Percentiles rank a stretch among this genome's conserved stretches.
Conservation (phyloP, 202 grass and related monocot genomes). For the Saccharum hybrid region DNA sequence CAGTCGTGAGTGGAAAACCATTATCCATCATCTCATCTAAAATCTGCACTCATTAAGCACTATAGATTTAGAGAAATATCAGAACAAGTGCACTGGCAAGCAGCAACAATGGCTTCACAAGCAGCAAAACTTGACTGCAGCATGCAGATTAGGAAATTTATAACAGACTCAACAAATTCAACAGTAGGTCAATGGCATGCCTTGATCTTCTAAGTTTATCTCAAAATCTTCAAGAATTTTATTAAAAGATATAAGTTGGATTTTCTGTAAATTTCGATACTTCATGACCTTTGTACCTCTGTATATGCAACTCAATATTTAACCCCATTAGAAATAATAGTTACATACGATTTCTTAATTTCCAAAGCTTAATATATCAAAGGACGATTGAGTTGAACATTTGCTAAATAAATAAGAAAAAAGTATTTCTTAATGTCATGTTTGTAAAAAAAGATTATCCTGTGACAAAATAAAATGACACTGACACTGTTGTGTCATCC, state of each 20-base stretch:
- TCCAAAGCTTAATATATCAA: background rate
- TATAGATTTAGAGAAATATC: slow-evolving; percentile 35
- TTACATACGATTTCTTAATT: slow-evolving; percentile 7
- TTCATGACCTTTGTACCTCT: slow-evolving; percentile 18
- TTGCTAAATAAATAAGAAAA: background rate
- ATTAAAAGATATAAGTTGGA: background rate
- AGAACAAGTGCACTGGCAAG: background rate
- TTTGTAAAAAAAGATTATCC: background rate
- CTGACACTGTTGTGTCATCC: background rate
- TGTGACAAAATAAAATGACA: slow-evolving; percentile 16
- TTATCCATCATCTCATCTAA: slow-evolving; percentile 99
- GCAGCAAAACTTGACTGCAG: slow-evolving; percentile 29
- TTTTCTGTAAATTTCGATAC: slow-evolving; percentile 9
- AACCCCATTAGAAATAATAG: slow-evolving; percentile 6
- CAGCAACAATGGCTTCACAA: background rate
- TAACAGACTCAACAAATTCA: slow-evolving; percentile 23
- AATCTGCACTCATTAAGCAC: slow-evolving; percentile 57
- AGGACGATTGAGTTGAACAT: background rate
- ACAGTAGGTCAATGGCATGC: background rate
- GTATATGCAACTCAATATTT: background rate
- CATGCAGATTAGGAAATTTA: slow-evolving; percentile 22
- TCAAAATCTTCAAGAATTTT: background rate
- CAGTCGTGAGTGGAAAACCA: slow-evolving; percentile 91
- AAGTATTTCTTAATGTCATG: background rate
- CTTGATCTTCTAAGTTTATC: background rate